A percentile compares a stretch with the other conserved stretches of the same genome.
These are phyloP conservation scores for Huntiella omanensis DNA, from an alignment of 2,329 filamentous ascomycete genomes.

Conservation along the genomic window DNA sequence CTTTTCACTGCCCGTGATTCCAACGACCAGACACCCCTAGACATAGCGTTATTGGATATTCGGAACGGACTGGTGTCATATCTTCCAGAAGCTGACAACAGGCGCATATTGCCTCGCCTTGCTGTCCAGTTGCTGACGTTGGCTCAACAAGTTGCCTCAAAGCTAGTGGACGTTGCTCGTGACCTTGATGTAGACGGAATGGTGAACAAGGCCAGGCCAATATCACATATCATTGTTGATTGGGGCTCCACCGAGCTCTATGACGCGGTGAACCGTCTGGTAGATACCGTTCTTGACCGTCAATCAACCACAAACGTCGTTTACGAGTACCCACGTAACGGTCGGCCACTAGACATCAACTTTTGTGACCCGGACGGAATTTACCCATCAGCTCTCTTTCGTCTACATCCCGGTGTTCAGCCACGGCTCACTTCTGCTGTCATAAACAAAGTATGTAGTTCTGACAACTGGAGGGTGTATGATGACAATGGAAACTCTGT, in stretches of 20 bases:
- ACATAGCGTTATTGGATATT: not conserved
- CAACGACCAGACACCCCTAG: not conserved
- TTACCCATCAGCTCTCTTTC: not conserved
- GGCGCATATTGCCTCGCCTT: not conserved
- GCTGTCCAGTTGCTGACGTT: not conserved
- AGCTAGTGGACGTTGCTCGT: not conserved
- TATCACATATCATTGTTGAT: not conserved
- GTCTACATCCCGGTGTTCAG: not conserved
- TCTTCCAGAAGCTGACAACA: not conserved
- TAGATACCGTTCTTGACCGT: not conserved
- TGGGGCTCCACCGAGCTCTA: not conserved
- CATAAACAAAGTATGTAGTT: not conserved
- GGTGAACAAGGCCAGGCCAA: not conserved
- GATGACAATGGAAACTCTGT: not conserved
- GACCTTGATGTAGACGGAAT: not conserved
- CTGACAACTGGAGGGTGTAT: not conserved
- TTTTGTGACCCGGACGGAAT: not conserved
- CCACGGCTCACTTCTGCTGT: not conserved
- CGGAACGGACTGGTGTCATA: no score
- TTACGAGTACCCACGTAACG: not conserved
- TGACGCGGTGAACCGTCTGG: not conserved
- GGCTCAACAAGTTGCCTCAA: not conserved
- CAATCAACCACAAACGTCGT: not conserved
- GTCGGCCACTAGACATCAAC: not conserved
- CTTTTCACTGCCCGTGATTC: not conserved